phyloP scores from a whole-genome alignment of 2,329 filamentous ascomycete genomes.

The Beauveria bassiana region DNA sequence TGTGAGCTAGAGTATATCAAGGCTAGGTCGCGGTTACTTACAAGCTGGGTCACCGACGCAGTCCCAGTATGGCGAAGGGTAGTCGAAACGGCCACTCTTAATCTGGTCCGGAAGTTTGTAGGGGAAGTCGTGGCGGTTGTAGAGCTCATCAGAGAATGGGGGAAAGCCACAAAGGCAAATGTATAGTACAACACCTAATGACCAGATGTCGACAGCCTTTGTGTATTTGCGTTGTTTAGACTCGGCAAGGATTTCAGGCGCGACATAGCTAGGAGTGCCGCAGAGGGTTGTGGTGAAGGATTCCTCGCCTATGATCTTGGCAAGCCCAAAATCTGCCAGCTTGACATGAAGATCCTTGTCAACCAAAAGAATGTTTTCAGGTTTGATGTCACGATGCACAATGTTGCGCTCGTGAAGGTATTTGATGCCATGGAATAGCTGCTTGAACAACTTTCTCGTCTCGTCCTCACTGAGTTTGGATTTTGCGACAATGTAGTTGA shows the following conservation, averaged over 20 bases:
- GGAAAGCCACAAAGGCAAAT: constrained; percentile 96
- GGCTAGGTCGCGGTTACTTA: constrained; percentile 28
- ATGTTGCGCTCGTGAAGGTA: constrained; percentile 96
- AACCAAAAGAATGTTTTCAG: constrained; percentile 86
- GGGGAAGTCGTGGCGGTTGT: constrained; percentile 65
- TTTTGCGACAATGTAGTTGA: constrained; percentile 90
- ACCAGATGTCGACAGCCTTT: constrained; percentile 93
- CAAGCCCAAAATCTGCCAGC: constrained; percentile 90
- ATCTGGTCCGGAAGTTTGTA: constrained; percentile 86
- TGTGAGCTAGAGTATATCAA: not conserved
- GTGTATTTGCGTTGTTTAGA: constrained; percentile 80
- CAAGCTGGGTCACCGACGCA: constrained; percentile 58
- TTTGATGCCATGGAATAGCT: constrained; percentile 89
- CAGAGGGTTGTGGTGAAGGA: constrained; percentile 95
- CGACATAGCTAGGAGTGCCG: constrained; percentile 95
- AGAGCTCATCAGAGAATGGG: constrained; percentile 92
- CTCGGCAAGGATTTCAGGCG: constrained; percentile 87
- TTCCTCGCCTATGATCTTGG: constrained; percentile 97
- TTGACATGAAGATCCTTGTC: constrained; percentile 84
- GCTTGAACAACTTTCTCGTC: constrained; percentile 77
- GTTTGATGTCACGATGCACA: constrained; percentile 96
- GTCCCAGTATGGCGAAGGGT: constrained; percentile 87
- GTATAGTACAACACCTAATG: constrained; percentile 92
- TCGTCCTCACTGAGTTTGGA: constrained; percentile 80
- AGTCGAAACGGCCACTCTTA: constrained; percentile 81